These are phyloP conservation scores for Coemansia sp. DNA, from an alignment of 192 early-diverging fungal species.

Conservation along the genomic window DNA sequence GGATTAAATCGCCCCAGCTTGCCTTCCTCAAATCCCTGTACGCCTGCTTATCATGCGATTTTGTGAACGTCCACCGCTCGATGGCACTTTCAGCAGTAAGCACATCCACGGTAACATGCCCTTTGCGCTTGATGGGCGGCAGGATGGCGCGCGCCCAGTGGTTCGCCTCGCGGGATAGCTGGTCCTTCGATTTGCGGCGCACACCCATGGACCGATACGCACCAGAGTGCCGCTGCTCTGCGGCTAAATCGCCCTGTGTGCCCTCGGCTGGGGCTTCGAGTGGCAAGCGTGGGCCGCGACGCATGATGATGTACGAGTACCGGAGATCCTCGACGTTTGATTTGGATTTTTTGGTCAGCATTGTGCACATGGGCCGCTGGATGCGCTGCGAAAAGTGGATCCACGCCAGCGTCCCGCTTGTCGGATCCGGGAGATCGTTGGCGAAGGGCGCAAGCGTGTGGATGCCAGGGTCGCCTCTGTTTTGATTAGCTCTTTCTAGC, in stretches of 20 bases:
- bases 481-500: constrained; percentile 1
- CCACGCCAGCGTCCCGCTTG: constrained; percentile 64
- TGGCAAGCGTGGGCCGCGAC: constrained; percentile 60
- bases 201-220: neutral
- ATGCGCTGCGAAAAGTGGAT: constrained; percentile 83
- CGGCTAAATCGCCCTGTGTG: too few species aligned
- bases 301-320: constrained; percentile 79
- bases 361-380: constrained; percentile 67
- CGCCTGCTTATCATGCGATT: constrained; percentile 67
- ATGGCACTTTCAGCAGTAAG: constrained; percentile 61
- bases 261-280: neutral
- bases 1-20: constrained; percentile 84
- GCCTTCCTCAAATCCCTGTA: constrained; percentile 78
- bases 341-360: constrained; percentile 68
- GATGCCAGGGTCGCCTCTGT: constrained; percentile 8
- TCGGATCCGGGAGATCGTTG: constrained; percentile 74
- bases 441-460: constrained; percentile 87
- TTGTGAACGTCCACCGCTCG: constrained; percentile 72
- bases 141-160: constrained; percentile 72
- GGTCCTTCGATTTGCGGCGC: constrained; percentile 15
- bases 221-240: too few species aligned
- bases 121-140: constrained; percentile 78
- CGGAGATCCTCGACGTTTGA: constrained; percentile 71
- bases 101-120: constrained; percentile 73
- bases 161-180: constrained; percentile 53